Percentiles rank a stretch among this genome's conserved stretches.
Evolutionary conservation across 1,139 yeast genomes (phyloP).

Genomic region (Meyerozyma sp.): DNA sequence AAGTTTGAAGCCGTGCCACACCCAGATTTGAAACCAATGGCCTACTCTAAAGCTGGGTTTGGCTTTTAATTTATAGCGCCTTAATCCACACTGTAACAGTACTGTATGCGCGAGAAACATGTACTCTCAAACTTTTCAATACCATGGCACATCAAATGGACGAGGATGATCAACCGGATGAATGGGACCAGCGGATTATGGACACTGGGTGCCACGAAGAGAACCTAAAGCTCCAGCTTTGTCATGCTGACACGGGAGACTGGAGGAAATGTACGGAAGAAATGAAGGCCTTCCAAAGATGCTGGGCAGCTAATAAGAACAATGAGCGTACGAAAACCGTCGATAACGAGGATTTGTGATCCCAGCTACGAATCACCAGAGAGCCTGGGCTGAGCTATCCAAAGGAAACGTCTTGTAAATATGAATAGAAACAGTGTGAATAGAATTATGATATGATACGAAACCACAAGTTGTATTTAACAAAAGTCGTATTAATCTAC

Average conservation of each 20-base stretch:
- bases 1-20: conserved; percentile 81
- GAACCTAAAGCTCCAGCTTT: conserved; percentile 59
- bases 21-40: conserved; percentile 94
- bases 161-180: conserved; percentile 62
- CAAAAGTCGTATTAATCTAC: background rate
- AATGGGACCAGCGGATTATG: conserved; percentile 68
- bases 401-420: background rate
- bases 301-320: conserved; percentile 62
- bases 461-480: background rate
- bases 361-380: background rate
- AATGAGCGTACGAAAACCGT: conserved; percentile 50
- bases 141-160: conserved; percentile 2
- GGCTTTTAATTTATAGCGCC: conserved; percentile 24
- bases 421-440: background rate
- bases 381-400: no score
- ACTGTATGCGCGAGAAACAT: background rate
- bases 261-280: conserved; percentile 70
- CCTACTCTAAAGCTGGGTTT: conserved; percentile 68
- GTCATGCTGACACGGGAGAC: conserved; percentile 77
- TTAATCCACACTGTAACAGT: background rate
- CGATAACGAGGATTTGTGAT: conserved; percentile 17
- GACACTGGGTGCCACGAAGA: conserved; percentile 73
- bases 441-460: background rate
- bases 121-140: no score
- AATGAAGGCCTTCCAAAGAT: conserved; percentile 61